A percentile compares a stretch with the other conserved stretches of the same genome.
Conservation (phyloP, 495 filamentous ascomycete genomes). For the Penicillium soppii region DNA sequence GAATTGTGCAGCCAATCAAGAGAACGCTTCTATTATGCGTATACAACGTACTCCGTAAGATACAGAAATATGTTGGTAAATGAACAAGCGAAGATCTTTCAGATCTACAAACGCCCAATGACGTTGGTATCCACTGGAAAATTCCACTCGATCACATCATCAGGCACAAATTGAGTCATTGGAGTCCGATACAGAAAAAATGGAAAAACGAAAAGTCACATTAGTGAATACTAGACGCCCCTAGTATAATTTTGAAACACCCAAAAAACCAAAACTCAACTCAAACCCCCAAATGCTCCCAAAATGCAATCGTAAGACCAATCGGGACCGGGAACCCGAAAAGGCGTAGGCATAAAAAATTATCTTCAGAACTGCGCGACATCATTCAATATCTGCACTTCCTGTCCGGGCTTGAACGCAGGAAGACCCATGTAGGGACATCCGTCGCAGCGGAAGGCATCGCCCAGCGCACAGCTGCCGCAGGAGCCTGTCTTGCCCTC, state of each 20-base stretch:
- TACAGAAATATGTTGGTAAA: too few species aligned
- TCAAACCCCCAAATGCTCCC: background rate
- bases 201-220: background rate
- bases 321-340: background rate
- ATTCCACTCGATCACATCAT: background rate
- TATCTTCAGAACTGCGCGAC: slow-evolving; percentile 70
- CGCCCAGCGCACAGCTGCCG: slow-evolving; percentile 88
- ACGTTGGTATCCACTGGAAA: slow-evolving; percentile 6
- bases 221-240: background rate
- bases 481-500: slow-evolving; percentile 92
- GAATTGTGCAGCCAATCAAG: background rate
- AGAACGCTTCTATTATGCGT: too few species aligned
- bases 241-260: slow-evolving; percentile 4
- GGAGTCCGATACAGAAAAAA: too few species aligned
- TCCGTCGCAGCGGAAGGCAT: slow-evolving; percentile 60
- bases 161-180: background rate
- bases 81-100: too few species aligned
- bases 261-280: background rate
- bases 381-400: slow-evolving; percentile 82
- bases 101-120: slow-evolving; percentile 2
- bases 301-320: background rate
- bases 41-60: too few species aligned
- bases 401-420: slow-evolving; percentile 94
- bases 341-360: background rate
- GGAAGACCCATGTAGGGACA: slow-evolving; percentile 94